Evolutionary conservation across 768 basidiomycete genomes (phyloP), one percentile per base, ranked within the genome.

Genomic region (Mycena crocata): DNA sequence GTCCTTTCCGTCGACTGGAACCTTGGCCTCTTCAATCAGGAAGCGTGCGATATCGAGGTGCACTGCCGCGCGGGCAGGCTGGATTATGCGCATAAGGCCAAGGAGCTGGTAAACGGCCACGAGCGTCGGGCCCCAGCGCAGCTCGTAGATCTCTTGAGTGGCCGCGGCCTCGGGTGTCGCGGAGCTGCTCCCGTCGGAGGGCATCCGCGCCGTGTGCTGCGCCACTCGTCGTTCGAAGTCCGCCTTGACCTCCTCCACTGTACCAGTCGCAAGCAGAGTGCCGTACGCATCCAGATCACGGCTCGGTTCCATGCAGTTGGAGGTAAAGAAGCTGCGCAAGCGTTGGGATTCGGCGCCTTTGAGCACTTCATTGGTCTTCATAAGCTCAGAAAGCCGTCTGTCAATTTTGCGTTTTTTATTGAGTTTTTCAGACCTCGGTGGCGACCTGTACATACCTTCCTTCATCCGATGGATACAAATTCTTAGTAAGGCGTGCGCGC

Each of bases 91-190:
- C 49, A 77, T 68, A 15, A 79, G 71, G 3, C 77, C 76, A 9
- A 84, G 66, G 44, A 83, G 75, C 66, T 81, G 79, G 70, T 74
- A 85, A 17, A 85, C 73, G 5, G 80, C 79, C 13, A 78, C 75
- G 42, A 75, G 71, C 9, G 81, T 83, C 31, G 80, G 82, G 28
- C 83, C 82, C 81, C 81, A 85, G 26, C 75, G 74, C 19, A 81
- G 67, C 21, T 49, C 55, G 63, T 75, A 76, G 28, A 81, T 69
- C 37, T 81, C 74, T n/a, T 80, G 55, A 2, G 74, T 69, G 2
- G 78, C 79, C 1, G 61, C 62, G 3, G 46, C 48, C 23, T 71
- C 72, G 6, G 49, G 67, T 17, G 69, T 64, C 19, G 42, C 50
- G 37, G 52, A 30, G 30, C 46, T 50, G 24, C 48, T 37, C 15